These are phyloP conservation scores for Viola pubescens DNA, from an alignment of 441 rosid species.

Conservation along the genomic window DNA sequence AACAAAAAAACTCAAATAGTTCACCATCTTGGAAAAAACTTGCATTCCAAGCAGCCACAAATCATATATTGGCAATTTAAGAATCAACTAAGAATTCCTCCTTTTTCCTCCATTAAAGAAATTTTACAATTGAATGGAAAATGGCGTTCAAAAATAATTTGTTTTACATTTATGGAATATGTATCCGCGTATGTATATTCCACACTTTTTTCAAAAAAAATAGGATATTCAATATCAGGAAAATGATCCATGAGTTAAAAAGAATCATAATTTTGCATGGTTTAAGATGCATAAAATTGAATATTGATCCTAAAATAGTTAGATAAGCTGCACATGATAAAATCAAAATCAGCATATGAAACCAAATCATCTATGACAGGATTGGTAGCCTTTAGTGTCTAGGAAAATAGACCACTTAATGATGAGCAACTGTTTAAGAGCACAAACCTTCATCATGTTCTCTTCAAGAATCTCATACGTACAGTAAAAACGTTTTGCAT, in stretches of 20 bases:
- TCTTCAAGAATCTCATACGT: constrained; percentile 74
- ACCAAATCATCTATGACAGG: neutral
- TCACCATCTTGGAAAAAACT: too few species aligned
- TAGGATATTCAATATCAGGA: neutral
- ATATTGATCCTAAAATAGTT: neutral
- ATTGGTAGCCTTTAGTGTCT: neutral
- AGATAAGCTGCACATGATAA: constrained; percentile 6
- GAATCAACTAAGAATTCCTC: too few species aligned
- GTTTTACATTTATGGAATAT: too few species aligned
- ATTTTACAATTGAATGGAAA: too few species aligned
- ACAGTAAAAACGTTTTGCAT: constrained; percentile 68
- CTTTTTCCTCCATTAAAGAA: too few species aligned
- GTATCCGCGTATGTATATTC: neutral
- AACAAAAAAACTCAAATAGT: constrained; percentile 3
- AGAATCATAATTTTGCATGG: neutral
- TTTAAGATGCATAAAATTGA: neutral
- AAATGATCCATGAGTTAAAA: too few species aligned
- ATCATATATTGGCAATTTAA: too few species aligned
- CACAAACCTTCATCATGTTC: constrained; percentile 66
- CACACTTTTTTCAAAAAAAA: neutral
- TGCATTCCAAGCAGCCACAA: too few species aligned
- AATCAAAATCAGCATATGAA: neutral
- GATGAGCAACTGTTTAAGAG: constrained; percentile 6
- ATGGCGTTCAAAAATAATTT: too few species aligned
- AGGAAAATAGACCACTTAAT: constrained; percentile 8